Percentiles rank a stretch among this genome's conserved stretches.
phyloP scores from a whole-genome alignment of 1,284 basidiomycete species.

The Mixia osmundae region DNA sequence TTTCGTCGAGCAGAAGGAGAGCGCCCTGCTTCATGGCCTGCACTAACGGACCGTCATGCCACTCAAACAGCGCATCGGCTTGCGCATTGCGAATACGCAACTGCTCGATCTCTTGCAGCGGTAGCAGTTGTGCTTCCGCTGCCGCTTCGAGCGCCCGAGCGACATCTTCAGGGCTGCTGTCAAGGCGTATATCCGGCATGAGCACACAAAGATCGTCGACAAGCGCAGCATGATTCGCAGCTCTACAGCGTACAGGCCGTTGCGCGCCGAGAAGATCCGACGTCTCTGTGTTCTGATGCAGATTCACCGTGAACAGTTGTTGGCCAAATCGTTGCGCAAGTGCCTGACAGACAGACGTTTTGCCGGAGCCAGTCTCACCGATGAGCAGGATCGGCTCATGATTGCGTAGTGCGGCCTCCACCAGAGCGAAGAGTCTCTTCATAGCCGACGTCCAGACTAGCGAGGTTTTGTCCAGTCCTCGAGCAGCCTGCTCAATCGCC shows the following conservation, averaged over 20 bases:
- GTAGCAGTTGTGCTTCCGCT: neutral
- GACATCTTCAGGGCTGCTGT: neutral
- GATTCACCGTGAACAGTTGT: constrained; percentile 56
- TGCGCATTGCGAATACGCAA: constrained; percentile 20
- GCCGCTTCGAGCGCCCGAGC: neutral
- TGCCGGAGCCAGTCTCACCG: constrained; percentile 91
- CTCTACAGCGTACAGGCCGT: constrained; percentile 69
- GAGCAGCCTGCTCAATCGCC: constrained; percentile 27
- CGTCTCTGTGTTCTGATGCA: constrained; percentile 98
- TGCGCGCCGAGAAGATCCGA: constrained; percentile 89
- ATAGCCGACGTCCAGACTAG: constrained; percentile 83
- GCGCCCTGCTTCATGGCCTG: constrained; percentile 72
- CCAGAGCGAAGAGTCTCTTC: constrained; percentile 66
- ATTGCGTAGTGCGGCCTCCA: constrained; percentile 58
- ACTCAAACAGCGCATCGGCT: constrained; percentile 65
- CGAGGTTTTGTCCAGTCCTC: constrained; percentile 16
- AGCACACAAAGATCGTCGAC: constrained; percentile 17
- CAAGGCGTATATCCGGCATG: constrained; percentile 7
- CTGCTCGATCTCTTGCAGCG: neutral
- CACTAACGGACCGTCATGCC: constrained; percentile 86
- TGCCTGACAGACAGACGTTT: constrained; percentile 88
- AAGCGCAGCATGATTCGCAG: constrained; percentile 23
- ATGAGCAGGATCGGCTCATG: constrained; percentile 95
- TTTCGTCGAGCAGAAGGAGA: constrained; percentile 82
- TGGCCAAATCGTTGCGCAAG: constrained; percentile 45